These are phyloP conservation scores for Acanthamoeba castellanii DNA, from an alignment of 208 protist genomes.

Conservation along the genomic window DNA sequence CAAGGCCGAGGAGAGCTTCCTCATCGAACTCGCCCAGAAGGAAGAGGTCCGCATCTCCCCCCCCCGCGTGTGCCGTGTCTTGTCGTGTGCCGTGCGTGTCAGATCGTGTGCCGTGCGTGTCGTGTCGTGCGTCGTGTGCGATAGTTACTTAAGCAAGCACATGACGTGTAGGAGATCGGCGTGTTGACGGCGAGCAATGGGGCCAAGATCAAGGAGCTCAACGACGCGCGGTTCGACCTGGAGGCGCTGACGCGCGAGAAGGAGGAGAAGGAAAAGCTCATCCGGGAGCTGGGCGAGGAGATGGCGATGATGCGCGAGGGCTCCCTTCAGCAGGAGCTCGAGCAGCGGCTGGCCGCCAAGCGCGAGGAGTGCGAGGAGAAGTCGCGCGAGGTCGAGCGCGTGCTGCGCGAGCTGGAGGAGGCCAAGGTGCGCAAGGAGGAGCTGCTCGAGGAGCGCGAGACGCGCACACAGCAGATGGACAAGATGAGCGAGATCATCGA, in stretches of 20 bases:
- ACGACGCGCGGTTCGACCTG: conserved; percentile 16
- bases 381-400: neutral
- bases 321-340: conserved; percentile 27
- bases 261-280: neutral
- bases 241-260: conserved; percentile 12
- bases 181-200: neutral
- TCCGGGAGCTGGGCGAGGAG: conserved; percentile 18
- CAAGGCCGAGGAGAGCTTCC: conserved; percentile 28
- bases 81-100: no score
- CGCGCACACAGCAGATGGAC: conserved; percentile 9
- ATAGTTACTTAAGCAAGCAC: neutral
- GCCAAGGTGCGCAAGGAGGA: neutral
- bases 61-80: no score
- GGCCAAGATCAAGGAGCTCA: neutral
- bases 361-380: conserved; percentile 47
- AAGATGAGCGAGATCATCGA: conserved; percentile 41
- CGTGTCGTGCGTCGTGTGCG: neutral
- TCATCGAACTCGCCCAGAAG: conserved; percentile 41
- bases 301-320: conserved; percentile 60
- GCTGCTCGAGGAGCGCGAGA: conserved; percentile 7
- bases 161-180: neutral
- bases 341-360: conserved; percentile 22
- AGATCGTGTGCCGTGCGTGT: no score
- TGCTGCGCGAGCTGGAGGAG: conserved; percentile 11
- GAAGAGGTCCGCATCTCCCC: neutral